These are phyloP conservation scores for Physaria fendleri DNA, from an alignment of 345 rosid species.

Conservation along the genomic window DNA sequence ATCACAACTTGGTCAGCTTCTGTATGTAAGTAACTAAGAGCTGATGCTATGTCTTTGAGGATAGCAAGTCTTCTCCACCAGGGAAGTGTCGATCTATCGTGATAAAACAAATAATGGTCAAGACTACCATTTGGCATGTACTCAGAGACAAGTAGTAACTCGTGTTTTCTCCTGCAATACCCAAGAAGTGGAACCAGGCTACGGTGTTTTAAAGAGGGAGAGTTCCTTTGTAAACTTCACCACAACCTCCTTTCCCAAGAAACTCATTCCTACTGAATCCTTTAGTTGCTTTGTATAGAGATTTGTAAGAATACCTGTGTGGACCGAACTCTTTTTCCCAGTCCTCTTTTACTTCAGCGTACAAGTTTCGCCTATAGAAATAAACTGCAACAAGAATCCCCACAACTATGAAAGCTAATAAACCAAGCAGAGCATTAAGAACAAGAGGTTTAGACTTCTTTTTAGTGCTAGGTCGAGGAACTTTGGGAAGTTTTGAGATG, in stretches of 20 bases:
- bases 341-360: background rate
- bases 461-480: slow-evolving; percentile 22
- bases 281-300: too few relatives aligned
- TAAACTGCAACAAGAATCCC: slow-evolving; percentile 20
- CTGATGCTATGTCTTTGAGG: slow-evolving; percentile 36
- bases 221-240: too few relatives aligned
- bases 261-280: too few relatives aligned
- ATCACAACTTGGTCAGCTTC: slow-evolving; percentile 49
- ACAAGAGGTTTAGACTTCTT: background rate
- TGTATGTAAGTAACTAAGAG: slow-evolving; percentile 46
- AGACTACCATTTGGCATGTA: slow-evolving; percentile 58
- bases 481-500: slow-evolving; percentile 44
- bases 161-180: slow-evolving; percentile 46
- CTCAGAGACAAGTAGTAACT: slow-evolving; percentile 47
- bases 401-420: slow-evolving; percentile 16
- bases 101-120: slow-evolving; percentile 34
- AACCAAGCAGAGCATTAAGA: slow-evolving; percentile 25
- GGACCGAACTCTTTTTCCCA: slow-evolving; percentile 36
- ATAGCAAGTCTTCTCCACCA: slow-evolving; percentile 41
- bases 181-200: slow-evolving; percentile 50
- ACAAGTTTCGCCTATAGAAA: slow-evolving; percentile 25
- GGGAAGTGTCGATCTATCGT: slow-evolving; percentile 13
- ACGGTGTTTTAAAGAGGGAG: slow-evolving; percentile 42
- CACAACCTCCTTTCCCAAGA: too few relatives aligned
- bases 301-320: slow-evolving; percentile 41